Evolutionary conservation across 129 eudicot genomes (phyloP).

Genomic region (Artemisia argyi): DNA sequence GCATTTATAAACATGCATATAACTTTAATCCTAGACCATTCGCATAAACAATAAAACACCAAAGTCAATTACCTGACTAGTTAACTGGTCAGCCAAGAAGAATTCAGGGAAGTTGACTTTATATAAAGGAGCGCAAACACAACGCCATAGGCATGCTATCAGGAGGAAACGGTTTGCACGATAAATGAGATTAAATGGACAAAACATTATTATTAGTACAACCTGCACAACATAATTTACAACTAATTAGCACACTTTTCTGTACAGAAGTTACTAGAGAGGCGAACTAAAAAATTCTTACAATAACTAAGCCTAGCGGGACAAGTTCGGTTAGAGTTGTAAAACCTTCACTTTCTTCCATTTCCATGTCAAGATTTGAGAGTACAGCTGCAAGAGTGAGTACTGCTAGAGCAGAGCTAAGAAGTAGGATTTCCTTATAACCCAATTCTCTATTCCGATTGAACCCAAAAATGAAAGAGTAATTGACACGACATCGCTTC

Average conservation of each 20-base stretch:
- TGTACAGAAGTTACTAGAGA: neutral
- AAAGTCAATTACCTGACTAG: conserved; percentile 36
- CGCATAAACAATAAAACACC: neutral
- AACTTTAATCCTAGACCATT: neutral
- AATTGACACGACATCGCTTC: conserved; percentile 67
- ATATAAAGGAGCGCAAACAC: conserved; percentile 36
- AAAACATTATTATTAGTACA: conserved; percentile 32
- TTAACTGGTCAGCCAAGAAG: conserved; percentile 37
- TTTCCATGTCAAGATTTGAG: conserved; percentile 66
- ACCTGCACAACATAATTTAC: conserved; percentile 35
- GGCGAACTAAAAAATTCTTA: conserved; percentile 30
- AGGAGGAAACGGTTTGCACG: conserved; percentile 36
- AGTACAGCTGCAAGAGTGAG: conserved; percentile 68
- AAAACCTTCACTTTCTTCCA: conserved; percentile 50
- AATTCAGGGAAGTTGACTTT: conserved; percentile 31
- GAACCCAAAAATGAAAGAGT: conserved; percentile 60
- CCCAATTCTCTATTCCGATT: conserved; percentile 62
- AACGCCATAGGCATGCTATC: conserved; percentile 21
- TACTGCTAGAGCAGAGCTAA: conserved; percentile 59
- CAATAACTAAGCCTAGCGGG: conserved; percentile 52
- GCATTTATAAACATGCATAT: too few species aligned
- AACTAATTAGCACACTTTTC: neutral
- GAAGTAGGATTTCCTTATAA: conserved; percentile 60
- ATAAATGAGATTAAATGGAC: conserved; percentile 37
- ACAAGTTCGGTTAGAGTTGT: conserved; percentile 53